Conservation (phyloP, 129 eudicot genomes). For the Heracleum sosnowskyi region DNA sequence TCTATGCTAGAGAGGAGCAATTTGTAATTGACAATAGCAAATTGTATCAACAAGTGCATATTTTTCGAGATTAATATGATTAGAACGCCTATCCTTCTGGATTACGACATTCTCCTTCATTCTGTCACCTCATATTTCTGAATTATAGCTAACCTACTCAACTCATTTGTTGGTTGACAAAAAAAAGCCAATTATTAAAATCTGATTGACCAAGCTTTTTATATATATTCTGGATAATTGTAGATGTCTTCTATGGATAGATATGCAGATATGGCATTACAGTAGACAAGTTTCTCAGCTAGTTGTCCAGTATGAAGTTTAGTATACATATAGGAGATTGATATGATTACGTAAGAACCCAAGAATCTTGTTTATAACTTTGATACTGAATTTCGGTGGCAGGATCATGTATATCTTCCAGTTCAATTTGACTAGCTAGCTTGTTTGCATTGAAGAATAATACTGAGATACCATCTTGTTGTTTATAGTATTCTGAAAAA, state of each 20-base stretch:
- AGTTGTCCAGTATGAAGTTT: background rate
- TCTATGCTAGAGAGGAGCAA: background rate
- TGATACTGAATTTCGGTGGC: constrained; percentile 1
- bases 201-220: background rate
- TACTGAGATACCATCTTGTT: background rate
- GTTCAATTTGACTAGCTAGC: background rate
- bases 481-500: background rate
- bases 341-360: background rate
- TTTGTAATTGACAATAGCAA: too few species aligned
- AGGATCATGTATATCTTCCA: background rate
- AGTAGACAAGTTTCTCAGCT: background rate
- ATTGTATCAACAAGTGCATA: too few species aligned
- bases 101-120: too few species aligned
- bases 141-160: background rate
- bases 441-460: background rate
- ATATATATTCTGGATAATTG: background rate
- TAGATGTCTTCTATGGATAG: background rate
- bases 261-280: background rate
- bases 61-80: too few species aligned
- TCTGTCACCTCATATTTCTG: background rate
- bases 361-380: background rate
- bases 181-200: background rate
- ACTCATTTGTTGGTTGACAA: background rate
- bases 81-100: too few species aligned
- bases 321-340: background rate